Base-by-base conservation (phyloP, 805 yeast species). In the Wickerhamiella dianesei region DNA sequence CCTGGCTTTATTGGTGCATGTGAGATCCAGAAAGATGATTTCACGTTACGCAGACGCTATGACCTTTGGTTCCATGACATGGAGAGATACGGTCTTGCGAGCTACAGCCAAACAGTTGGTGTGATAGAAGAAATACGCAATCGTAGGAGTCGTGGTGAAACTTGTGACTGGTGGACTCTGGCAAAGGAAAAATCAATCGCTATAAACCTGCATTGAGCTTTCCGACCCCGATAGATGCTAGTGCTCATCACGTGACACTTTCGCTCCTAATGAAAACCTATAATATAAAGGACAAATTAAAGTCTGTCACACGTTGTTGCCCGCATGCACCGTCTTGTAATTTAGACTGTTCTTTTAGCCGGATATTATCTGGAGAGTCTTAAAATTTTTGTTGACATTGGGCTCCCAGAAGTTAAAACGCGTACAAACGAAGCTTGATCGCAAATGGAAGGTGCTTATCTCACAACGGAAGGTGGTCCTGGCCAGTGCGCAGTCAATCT, bases 161-260 rank as follows among this genome's bases (percentile, higher is more conserved):
- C 17, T n/a, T 36, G 39, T 18, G 39, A 36, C 19, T 36, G 39
- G 39, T 36, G 39, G 39, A 36, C 39, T 18, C 39, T 36, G 8
- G 39, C 19, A 8, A n/a, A n/a, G 39, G 39, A 36, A 25, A 25
- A 17, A 6, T 20, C 18, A 3, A 18, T 18, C 43, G 14, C 44
- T 29, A 21, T 12, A 43, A 13, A 42, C 12, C 20, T 32, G 17
- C 39, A n/a, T 32, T 18, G 17, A 42, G 32, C 5, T 22, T 3
- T 3, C 35, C 36, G 36, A 17, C n/a, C n/a, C n/a, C n/a, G n/a
- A n/a, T n/a, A n/a, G n/a, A n/a, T n/a, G n/a, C n/a, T n/a, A n/a
- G n/a, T n/a, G n/a, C n/a, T n/a, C n/a, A n/a, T n/a, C n/a, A n/a
- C n/a, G n/a, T n/a, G n/a, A n/a, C n/a, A n/a, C n/a, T n/a, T n/a